A percentile compares a stretch with the other conserved stretches of the same genome.
Evolutionary conservation across 352 stramenopile genomes (phyloP).

Genomic region (Phytophthora crassamura): DNA sequence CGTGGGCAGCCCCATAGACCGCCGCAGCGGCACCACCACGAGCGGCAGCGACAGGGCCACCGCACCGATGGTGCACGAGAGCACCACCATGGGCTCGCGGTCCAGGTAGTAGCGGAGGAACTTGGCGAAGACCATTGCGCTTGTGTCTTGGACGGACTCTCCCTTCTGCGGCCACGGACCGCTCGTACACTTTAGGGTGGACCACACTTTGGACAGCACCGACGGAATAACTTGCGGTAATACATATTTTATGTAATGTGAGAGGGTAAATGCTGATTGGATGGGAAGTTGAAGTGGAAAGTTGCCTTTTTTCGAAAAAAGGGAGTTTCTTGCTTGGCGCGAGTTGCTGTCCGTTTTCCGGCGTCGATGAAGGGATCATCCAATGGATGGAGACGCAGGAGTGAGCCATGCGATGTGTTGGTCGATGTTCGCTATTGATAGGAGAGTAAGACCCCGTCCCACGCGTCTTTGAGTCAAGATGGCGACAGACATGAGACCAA

Average conservation of each 20-base stretch:
- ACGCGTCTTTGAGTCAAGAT: slow-evolving; percentile 1
- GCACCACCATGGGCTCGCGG: slow-evolving; percentile 87
- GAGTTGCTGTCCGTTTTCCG: background rate
- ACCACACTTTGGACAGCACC: slow-evolving; percentile 11
- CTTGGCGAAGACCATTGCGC: slow-evolving; percentile 55
- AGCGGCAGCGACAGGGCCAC: slow-evolving; percentile 75
- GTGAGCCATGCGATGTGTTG: background rate
- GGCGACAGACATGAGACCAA: slow-evolving; percentile 9
- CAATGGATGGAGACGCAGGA: slow-evolving; percentile 13
- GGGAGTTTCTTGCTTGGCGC: too few species aligned
- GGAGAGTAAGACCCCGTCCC: background rate
- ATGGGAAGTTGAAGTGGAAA: slow-evolving; percentile 23
- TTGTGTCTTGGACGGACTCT: slow-evolving; percentile 2
- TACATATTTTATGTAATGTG: background rate
- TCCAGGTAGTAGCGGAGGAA: slow-evolving; percentile 89
- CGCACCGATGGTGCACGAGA: slow-evolving; percentile 78
- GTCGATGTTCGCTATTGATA: slow-evolving; percentile 8
- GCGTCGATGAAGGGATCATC: background rate
- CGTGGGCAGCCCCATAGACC: slow-evolving; percentile 85
- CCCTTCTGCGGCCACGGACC: slow-evolving; percentile 25
- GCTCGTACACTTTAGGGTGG: slow-evolving; percentile 22
- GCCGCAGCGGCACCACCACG: slow-evolving; percentile 83
- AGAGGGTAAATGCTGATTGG: background rate
- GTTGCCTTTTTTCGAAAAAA: too few species aligned
- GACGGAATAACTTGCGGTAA: slow-evolving; percentile 8